These are phyloP conservation scores for Bassia scoparia DNA, from an alignment of 148 eudicot genomes.

Conservation along the genomic window DNA sequence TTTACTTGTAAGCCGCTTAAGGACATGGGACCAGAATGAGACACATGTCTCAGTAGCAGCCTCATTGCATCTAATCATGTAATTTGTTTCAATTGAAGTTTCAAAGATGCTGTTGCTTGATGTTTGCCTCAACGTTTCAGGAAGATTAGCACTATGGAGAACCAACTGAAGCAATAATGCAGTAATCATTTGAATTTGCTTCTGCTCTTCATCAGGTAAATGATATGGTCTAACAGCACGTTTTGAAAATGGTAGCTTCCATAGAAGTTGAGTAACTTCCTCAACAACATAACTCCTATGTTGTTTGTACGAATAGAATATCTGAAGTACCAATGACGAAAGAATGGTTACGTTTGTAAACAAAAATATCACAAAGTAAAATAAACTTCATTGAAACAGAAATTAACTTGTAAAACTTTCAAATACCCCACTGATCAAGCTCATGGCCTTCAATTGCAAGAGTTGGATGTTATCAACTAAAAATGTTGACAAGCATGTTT, in stretches of 20 bases:
- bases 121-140: constrained; percentile 65
- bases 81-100: constrained; percentile 47
- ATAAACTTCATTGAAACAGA: constrained; percentile 4
- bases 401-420: background rate
- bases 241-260: constrained; percentile 78
- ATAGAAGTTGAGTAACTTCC: constrained; percentile 73
- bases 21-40: constrained; percentile 86
- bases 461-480: constrained; percentile 92
- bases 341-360: constrained; percentile 5
- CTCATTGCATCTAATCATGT: constrained; percentile 66
- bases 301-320: constrained; percentile 69
- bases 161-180: constrained; percentile 82
- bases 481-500: constrained; percentile 78
- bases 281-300: constrained; percentile 87
- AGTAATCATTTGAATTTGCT: constrained; percentile 84
- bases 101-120: constrained; percentile 51
- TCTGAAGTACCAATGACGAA: constrained; percentile 44
- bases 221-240: constrained; percentile 78
- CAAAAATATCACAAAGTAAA: background rate
- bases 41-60: constrained; percentile 91
- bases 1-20: constrained; percentile 75
- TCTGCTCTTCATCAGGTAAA: constrained; percentile 95
- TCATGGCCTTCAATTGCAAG: constrained; percentile 87
- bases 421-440: constrained; percentile 82
- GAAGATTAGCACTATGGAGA: constrained; percentile 87